These are phyloP conservation scores for Copromyces sp. DNA, from an alignment of 495 filamentous ascomycete genomes.

Conservation along the genomic window DNA sequence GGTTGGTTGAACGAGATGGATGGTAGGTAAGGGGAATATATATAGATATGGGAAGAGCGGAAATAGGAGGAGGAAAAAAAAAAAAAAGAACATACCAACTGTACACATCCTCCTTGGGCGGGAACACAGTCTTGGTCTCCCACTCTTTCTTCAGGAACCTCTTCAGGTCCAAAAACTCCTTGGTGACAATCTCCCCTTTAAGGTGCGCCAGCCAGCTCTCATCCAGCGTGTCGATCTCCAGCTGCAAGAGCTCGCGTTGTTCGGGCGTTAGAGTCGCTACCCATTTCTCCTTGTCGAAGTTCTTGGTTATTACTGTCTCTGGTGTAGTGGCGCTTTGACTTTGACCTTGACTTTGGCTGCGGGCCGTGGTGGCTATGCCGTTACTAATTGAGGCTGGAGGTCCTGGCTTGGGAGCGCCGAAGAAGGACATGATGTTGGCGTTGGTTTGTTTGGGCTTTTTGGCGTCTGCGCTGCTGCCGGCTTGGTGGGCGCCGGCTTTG, in stretches of 20 bases:
- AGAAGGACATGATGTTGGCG: conserved; percentile 46
- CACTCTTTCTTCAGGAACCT: conserved; percentile 74
- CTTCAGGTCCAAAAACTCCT: conserved; percentile 79
- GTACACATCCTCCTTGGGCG: conserved; percentile 83
- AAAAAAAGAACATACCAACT: conserved; percentile 55
- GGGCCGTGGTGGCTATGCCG: background rate
- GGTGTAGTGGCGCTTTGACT: conserved; percentile 10
- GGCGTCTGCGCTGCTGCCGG: conserved; percentile 31
- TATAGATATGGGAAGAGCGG: too few species aligned
- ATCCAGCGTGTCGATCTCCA: conserved; percentile 87
- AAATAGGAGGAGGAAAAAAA: background rate
- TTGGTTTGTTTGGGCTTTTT: conserved; percentile 63
- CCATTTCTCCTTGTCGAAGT: conserved; percentile 87
- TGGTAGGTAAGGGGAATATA: background rate
- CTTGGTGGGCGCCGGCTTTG: conserved; percentile 44
- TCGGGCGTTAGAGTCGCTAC: conserved; percentile 64
- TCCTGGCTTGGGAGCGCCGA: conserved; percentile 29
- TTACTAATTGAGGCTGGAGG: background rate
- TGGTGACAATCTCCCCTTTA: conserved; percentile 67
- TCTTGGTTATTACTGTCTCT: conserved; percentile 28
- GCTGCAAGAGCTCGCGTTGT: conserved; percentile 66
- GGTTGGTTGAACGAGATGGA: background rate
- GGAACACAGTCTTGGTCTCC: conserved; percentile 66
- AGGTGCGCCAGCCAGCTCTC: conserved; percentile 82
- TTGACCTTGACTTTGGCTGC: background rate